A percentile compares a stretch with the other conserved stretches of the same genome.
Conservation (phyloP, 768 basidiomycete species). For the Peribolospora kevripleyi region DNA sequence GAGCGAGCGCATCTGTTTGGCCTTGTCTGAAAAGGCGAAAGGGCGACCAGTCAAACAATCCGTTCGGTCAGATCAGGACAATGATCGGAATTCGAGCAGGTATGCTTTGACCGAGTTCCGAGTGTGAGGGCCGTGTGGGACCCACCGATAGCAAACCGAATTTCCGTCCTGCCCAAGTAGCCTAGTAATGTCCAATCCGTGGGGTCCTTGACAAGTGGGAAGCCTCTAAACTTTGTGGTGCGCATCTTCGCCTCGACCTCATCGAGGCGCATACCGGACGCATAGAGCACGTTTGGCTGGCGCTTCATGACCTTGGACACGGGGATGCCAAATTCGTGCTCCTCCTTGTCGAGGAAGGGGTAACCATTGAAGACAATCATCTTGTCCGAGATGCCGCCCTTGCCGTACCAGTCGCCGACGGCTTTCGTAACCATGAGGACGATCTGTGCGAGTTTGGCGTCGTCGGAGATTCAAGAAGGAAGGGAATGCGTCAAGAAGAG, state of each 20-base stretch:
- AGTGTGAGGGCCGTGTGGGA: background rate
- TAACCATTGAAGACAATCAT: conserved; percentile 93
- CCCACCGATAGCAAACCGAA: conserved; percentile 63
- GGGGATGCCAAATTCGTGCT: conserved; percentile 76
- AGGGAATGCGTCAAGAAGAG: background rate
- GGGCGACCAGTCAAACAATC: background rate
- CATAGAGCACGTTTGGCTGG: conserved; percentile 46
- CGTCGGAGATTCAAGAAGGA: background rate
- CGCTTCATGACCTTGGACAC: conserved; percentile 77
- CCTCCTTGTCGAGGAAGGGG: conserved; percentile 88
- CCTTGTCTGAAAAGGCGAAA: conserved; percentile 33
- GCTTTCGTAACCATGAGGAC: conserved; percentile 89
- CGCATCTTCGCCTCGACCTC: conserved; percentile 21
- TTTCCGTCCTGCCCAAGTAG: conserved; percentile 65
- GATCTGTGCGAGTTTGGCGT: conserved; percentile 33
- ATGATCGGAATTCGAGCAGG: background rate
- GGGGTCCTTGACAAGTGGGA: conserved; percentile 52
- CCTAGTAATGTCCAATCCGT: conserved; percentile 43
- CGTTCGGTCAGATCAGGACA: too few relatives aligned
- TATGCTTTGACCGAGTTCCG: background rate
- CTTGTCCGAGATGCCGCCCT: conserved; percentile 84
- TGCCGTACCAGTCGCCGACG: conserved; percentile 81
- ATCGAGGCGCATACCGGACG: conserved; percentile 46
- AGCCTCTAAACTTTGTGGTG: conserved; percentile 64
- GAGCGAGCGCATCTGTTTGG: conserved; percentile 33